Evolutionary conservation across 768 basidiomycete species (phyloP), one percentile per base, ranked within the genome.

Genomic region (Boletus sp.): DNA sequence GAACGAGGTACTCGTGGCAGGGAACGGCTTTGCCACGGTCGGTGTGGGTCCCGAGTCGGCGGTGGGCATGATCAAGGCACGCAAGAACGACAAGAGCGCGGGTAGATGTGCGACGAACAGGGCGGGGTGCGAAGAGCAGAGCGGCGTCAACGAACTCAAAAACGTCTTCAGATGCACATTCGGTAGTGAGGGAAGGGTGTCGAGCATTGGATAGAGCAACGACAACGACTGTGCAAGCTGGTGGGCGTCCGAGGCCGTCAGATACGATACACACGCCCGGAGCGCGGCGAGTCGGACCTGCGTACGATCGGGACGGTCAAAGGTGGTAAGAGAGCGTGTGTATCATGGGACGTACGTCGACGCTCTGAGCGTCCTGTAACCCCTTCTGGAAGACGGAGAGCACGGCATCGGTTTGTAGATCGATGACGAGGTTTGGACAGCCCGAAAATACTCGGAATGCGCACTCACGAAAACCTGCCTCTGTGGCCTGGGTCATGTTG

Each of bases 221-320:
- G 80, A 71, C 1, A 83, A 69, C 0, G 83, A 81, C 35, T 84
- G 85, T 1, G 83, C 73, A 33, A 85, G 80, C 64, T 89, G 85
- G 10, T 72, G 71, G 0, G 78, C 50, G 55, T 90, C 88, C 19
- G 80, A 82, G 10, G 83, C 76, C 4, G 79, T 77, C 30, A 92
- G 76, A 66, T 88, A 92, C 0, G 84, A 80, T 0, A 85, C 83
- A 0, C 84, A 81, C 0, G 88, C 87, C 4, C 82, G 75, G 14
- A 92, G 79, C 2, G 89, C 83, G 1, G 90, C 84, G 33, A 83
- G 83, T 8, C 88, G 83, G 51, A 90, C 87, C 85, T 90, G 62
- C 0, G 39, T 33, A 37, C 10, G 47, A 40, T 29, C 25, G 44
- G 45, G 8, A 25, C 3, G 42, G 48, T 49, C 34, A 41, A 47